Evolutionary conservation across 2,329 filamentous ascomycete species (phyloP).

Genomic region (Xylariaceae sp.): DNA sequence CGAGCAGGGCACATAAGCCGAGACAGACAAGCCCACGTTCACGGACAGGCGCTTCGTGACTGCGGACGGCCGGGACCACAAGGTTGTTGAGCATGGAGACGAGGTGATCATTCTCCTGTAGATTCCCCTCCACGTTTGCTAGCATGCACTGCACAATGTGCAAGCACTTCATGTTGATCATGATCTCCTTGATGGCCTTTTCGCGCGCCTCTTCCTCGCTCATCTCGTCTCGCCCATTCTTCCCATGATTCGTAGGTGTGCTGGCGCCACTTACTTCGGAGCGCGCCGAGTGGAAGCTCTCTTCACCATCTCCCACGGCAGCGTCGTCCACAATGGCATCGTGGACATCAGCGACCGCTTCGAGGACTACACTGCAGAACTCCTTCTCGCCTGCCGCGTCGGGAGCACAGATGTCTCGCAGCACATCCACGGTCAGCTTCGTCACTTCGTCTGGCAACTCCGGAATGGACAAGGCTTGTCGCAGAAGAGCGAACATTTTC

Average conservation of each 20-base stretch:
- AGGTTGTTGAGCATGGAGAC: slow-evolving; percentile 98
- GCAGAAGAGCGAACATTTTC: slow-evolving; percentile 90
- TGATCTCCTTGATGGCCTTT: slow-evolving; percentile 81
- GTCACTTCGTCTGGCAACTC: slow-evolving; percentile 90
- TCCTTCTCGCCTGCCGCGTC: slow-evolving; percentile 70
- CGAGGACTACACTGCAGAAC: slow-evolving; percentile 79
- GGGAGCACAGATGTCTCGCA: slow-evolving; percentile 76
- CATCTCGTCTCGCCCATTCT: slow-evolving; percentile 37
- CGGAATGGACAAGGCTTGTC: slow-evolving; percentile 77
- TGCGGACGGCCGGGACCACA: slow-evolving; percentile 89
- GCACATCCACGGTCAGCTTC: slow-evolving; percentile 74
- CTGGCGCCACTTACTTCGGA: slow-evolving; percentile 72
- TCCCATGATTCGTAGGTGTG: slow-evolving; percentile 46
- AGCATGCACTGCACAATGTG: slow-evolving; percentile 98
- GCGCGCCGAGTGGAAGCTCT: slow-evolving; percentile 89
- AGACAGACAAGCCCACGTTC: slow-evolving; percentile 86
- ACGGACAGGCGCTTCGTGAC: slow-evolving; percentile 85
- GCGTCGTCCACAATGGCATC: slow-evolving; percentile 78
- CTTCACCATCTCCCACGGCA: slow-evolving; percentile 52
- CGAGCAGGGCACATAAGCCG: slow-evolving; percentile 84
- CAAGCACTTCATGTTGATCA: slow-evolving; percentile 97
- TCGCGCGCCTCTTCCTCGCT: slow-evolving; percentile 61
- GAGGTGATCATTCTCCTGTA: slow-evolving; percentile 86
- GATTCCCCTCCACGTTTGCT: slow-evolving; percentile 79
- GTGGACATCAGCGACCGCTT: slow-evolving; percentile 93